Base-by-base conservation (phyloP, 768 basidiomycete species). In the Royoungia palumana region DNA sequence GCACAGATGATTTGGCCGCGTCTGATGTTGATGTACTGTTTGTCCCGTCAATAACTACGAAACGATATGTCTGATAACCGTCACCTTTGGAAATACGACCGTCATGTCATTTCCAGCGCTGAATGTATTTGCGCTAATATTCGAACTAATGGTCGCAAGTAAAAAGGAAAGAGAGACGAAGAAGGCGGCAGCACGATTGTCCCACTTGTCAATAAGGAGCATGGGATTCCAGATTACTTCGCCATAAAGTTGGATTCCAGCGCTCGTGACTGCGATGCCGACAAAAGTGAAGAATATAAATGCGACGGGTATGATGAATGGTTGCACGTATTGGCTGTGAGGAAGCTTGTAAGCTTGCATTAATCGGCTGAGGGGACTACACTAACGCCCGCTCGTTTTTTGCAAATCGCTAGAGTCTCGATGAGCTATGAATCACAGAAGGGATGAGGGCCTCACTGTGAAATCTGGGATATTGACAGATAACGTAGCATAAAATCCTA, bases 381-480 rank as follows among this genome's bases (percentile, higher is more conserved):
- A 32, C 80, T 59, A 59, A 85, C 83, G 79, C 80, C 65, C 73
- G 62, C 61, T 85, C 82, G 44, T 74, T 76, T 59, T 79, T 84
- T 1, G 89, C 86, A 63, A 92, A 91, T 58, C 90, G 80, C 75
- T 83, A 27, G 5, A 38, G 21, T 41, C n/a, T 38, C 19, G 5
- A 30, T 50, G 6, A 59, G 57, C n/a, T 19, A 22, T 19, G 14
- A 4, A 9, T 30, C 4, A 11, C 14, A n/a, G 35, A 8, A 66
- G 21, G 39, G 35, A 9, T 9, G 14, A 35, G 4, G 7, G 28
- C 4, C 68, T 44, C 49, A 75, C 71, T 13, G 89, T 90, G 57
- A 94, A 91, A 66, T 94, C 92, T 8, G 90, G 85, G 47, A 91
- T 89, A 59, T 91, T 91, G 51, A 88, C 82, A 0, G 83, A 76